Percentiles rank a stretch among this genome's conserved stretches.
phyloP scores from a whole-genome alignment of 306 rosid species.

The Malus sylvestris region DNA sequence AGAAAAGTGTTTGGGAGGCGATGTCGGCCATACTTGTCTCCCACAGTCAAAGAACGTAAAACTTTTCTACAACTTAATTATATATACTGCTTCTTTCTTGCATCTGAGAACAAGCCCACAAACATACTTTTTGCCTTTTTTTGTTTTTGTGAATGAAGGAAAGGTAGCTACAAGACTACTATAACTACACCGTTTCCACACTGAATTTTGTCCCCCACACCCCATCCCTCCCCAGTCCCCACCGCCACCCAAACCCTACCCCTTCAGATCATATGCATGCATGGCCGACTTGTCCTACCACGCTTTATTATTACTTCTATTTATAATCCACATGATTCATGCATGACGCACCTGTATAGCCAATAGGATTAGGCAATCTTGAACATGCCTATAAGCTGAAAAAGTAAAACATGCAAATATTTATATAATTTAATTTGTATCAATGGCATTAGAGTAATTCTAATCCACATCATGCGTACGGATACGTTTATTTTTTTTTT shows the following conservation, averaged over 20 bases:
- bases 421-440: not conserved
- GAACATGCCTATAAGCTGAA: not conserved
- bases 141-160: not conserved
- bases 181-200: constrained; percentile 1
- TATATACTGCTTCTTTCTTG: not conserved
- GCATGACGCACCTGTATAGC: not conserved
- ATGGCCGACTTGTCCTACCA: constrained; percentile 15
- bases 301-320: not conserved
- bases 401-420: not conserved
- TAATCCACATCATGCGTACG: not conserved
- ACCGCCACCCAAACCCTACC: not conserved
- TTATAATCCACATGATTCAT: constrained; percentile 1
- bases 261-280: not conserved
- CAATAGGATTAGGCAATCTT: not conserved
- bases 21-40: constrained; percentile 48
- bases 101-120: not conserved
- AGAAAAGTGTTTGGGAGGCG: not conserved
- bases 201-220: not conserved
- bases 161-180: not conserved
- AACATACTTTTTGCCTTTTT: not conserved
- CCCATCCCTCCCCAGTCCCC: not conserved
- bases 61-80: not conserved
- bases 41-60: constrained; percentile 27
- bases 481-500: not conserved
- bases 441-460: not conserved